phyloP scores from a whole-genome alignment of 805 yeast species.

The Yarrowia sp. region DNA sequence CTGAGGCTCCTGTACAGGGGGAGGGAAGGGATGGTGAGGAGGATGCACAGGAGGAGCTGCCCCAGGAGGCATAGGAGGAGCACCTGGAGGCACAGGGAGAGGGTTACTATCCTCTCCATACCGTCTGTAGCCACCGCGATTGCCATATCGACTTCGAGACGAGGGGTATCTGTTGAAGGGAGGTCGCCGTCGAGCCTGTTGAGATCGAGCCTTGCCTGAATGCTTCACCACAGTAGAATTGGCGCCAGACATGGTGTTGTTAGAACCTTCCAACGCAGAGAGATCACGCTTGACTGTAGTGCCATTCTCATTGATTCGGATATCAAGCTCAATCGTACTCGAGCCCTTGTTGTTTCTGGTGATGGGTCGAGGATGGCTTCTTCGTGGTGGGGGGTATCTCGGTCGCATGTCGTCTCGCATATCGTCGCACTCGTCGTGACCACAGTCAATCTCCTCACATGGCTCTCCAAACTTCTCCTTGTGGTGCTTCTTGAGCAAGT shows the following conservation, averaged over 20 bases:
- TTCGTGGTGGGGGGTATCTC: conserved; percentile 4
- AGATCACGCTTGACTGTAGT: conserved; percentile 30
- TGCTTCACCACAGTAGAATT: background rate
- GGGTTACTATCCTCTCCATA: conserved; percentile 17
- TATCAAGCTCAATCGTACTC: conserved; percentile 29
- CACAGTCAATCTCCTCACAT: conserved; percentile 27
- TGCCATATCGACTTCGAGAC: conserved; percentile 3
- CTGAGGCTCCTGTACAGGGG: background rate
- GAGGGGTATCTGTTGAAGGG: conserved; percentile 12
- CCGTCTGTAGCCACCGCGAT: conserved; percentile 25
- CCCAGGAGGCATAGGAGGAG: background rate
- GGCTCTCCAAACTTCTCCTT: conserved; percentile 25
- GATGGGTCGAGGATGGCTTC: background rate
- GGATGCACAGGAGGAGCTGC: background rate
- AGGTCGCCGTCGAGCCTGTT: conserved; percentile 12
- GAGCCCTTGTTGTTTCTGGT: conserved; percentile 16
- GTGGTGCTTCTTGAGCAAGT: conserved; percentile 6
- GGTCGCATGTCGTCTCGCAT: conserved; percentile 23
- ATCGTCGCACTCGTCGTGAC: conserved; percentile 28
- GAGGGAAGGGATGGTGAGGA: background rate
- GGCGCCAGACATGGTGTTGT: background rate
- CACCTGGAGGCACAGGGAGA: conserved; percentile 1
- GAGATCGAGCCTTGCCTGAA: conserved; percentile 9
- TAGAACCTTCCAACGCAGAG: background rate
- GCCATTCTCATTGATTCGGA: conserved; percentile 33